phyloP scores from a whole-genome alignment of 1,139 yeast genomes.

The Candida buenavistaensis region DNA sequence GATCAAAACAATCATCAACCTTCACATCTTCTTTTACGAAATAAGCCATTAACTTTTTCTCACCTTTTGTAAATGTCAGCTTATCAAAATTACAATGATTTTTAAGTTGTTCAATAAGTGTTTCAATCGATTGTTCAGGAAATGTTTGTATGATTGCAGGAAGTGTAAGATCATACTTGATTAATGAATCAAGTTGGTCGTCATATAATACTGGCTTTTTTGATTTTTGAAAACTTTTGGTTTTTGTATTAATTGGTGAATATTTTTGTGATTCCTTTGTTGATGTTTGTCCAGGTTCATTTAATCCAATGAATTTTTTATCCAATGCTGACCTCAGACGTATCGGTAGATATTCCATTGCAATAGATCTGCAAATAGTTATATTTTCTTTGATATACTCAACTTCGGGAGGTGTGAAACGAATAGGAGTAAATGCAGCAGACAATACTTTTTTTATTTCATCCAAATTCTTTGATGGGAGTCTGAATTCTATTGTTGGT shows the following conservation, averaged over 20 bases:
- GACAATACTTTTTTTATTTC: conserved; percentile 1
- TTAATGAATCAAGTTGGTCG: neutral
- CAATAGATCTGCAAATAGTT: neutral
- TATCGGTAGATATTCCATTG: neutral
- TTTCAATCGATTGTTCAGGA: conserved; percentile 10
- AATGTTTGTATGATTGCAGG: conserved; percentile 10
- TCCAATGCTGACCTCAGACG: neutral
- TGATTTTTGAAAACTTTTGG: neutral
- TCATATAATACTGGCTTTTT: neutral
- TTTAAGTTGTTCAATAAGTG: conserved; percentile 9
- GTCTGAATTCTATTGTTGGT: neutral
- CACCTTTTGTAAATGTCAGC: conserved; percentile 18
- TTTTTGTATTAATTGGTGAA: neutral
- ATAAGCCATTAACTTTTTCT: conserved; percentile 13
- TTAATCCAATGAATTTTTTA: neutral
- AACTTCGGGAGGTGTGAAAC: neutral
- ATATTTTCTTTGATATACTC: neutral
- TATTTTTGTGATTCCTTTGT: too few relatives aligned
- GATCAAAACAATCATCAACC: conserved; percentile 12
- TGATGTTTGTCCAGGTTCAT: too few relatives aligned
- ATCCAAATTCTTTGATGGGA: conserved; percentile 4
- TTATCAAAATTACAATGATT: conserved; percentile 7
- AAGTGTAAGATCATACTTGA: conserved; percentile 14
- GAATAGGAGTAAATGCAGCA: neutral
- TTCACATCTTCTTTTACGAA: conserved; percentile 8